These are phyloP conservation scores for Heterobasidion occidentale DNA, from an alignment of 1,284 basidiomycete species.

Conservation along the genomic window DNA sequence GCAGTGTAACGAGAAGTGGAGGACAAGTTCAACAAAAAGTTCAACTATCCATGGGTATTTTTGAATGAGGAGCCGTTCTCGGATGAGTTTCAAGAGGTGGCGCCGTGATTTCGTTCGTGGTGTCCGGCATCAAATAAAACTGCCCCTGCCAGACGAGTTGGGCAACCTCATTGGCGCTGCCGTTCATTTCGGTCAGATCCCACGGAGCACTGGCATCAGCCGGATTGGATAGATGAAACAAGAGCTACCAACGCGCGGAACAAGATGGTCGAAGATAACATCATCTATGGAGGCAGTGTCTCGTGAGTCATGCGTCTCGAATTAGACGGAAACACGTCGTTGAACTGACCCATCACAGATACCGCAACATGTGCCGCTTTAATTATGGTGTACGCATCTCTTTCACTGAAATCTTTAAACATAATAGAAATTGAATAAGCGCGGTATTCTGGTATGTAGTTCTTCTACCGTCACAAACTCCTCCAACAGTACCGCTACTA, in stretches of 20 bases:
- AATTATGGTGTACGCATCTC: conserved; percentile 44
- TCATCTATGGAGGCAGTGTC: conserved; percentile 45
- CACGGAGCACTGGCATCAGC: conserved; percentile 45
- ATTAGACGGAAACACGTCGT: neutral
- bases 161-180: conserved; percentile 28
- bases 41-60: conserved; percentile 67
- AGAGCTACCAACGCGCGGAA: conserved; percentile 49
- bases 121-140: neutral
- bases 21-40: conserved; percentile 59
- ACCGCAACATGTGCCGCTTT: conserved; percentile 53
- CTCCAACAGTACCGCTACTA: conserved; percentile 46
- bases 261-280: conserved; percentile 50
- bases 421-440: neutral
- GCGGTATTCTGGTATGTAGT: conserved; percentile 20
- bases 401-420: conserved; percentile 5
- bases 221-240: conserved; percentile 65
- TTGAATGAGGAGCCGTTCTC: conserved; percentile 67
- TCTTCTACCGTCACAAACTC: conserved; percentile 45
- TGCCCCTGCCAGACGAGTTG: conserved; percentile 29
- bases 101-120: neutral
- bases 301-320: neutral
- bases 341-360: conserved; percentile 13
- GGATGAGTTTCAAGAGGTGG: conserved; percentile 61
- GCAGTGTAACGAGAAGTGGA: conserved; percentile 50
- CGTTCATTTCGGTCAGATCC: conserved; percentile 38